These are phyloP conservation scores for Xylaria sp. DNA, from an alignment of 2,329 filamentous ascomycete genomes.

Conservation along the genomic window DNA sequence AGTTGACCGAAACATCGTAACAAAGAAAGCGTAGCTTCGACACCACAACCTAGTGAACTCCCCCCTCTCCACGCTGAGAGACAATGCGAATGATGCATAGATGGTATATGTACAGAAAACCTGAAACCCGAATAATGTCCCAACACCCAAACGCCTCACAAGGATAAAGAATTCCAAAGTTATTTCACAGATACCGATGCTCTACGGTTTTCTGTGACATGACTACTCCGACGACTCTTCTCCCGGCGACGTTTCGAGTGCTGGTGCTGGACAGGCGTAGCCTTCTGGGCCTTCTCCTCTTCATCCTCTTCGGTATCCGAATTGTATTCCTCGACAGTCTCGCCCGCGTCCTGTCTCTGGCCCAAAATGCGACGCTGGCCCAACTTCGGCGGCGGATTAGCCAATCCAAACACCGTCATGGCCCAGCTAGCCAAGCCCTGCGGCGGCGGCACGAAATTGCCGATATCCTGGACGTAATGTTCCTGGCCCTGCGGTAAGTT, in stretches of 20 bases:
- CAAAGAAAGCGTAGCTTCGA: too few species aligned
- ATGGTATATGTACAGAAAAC: too few species aligned
- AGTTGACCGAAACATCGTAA: too few species aligned
- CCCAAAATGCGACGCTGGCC: constrained; percentile 29
- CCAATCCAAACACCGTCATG: constrained; percentile 24
- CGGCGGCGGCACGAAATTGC: constrained; percentile 31
- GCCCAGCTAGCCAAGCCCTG: constrained; percentile 27
- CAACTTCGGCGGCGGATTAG: constrained; percentile 18
- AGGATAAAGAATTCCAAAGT: not conserved
- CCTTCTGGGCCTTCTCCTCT: not conserved
- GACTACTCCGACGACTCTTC: not conserved
- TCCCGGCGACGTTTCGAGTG: not conserved
- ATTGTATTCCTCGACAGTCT: not conserved
- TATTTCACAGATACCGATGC: not conserved
- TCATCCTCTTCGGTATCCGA: constrained; percentile 1
- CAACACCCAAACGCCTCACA: not conserved
- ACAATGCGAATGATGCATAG: too few species aligned
- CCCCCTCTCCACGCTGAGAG: too few species aligned
- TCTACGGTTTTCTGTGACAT: not conserved
- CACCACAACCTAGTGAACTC: too few species aligned
- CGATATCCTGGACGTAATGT: constrained; percentile 31
- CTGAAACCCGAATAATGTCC: too few species aligned
- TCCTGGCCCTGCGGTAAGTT: constrained; percentile 35
- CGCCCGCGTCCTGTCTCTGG: constrained; percentile 12
- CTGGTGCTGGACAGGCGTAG: constrained; percentile 2